phyloP scores from a whole-genome alignment of 2,329 filamentous ascomycete species.

The Sclerotinia glacialis region DNA sequence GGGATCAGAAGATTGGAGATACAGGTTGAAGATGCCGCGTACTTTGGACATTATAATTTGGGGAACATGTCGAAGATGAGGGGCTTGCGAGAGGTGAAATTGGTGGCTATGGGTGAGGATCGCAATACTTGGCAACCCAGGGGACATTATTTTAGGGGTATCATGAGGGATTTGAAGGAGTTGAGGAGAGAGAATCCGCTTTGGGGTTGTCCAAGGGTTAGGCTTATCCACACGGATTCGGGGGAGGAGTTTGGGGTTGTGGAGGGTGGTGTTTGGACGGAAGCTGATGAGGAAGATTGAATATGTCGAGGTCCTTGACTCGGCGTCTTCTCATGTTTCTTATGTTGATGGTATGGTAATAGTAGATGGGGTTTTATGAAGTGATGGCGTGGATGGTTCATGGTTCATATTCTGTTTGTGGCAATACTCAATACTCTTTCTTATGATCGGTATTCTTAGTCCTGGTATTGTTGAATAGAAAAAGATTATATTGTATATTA shows the following conservation, averaged over 20 bases:
- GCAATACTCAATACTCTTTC: not conserved
- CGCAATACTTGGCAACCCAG: constrained; percentile 19
- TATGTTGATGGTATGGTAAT: not conserved
- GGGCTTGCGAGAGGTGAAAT: constrained; percentile 29
- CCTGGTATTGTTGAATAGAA: not conserved
- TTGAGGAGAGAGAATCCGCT: constrained; percentile 27
- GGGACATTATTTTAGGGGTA: constrained; percentile 20
- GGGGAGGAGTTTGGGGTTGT: constrained; percentile 27
- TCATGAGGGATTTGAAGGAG: constrained; percentile 30
- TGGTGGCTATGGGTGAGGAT: constrained; percentile 22
- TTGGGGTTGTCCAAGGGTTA: constrained; percentile 34
- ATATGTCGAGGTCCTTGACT: not conserved
- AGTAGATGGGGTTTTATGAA: not conserved
- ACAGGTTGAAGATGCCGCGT: constrained; percentile 30
- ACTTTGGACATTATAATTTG: constrained; percentile 36
- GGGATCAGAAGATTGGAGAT: constrained; percentile 29
- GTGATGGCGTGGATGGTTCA: not conserved
- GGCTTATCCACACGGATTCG: constrained; percentile 26
- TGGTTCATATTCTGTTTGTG: not conserved
- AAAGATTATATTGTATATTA: not conserved
- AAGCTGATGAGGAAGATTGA: constrained; percentile 10
- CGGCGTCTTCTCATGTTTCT: not conserved
- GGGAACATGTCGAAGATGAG: constrained; percentile 31
- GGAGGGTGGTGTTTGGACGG: constrained; percentile 24
- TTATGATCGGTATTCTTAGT: no score